A percentile compares a stretch with the other conserved stretches of the same genome.
These are phyloP conservation scores for Hypomontagnella monticulosa DNA, from an alignment of 495 filamentous ascomycete genomes.

Conservation along the genomic window DNA sequence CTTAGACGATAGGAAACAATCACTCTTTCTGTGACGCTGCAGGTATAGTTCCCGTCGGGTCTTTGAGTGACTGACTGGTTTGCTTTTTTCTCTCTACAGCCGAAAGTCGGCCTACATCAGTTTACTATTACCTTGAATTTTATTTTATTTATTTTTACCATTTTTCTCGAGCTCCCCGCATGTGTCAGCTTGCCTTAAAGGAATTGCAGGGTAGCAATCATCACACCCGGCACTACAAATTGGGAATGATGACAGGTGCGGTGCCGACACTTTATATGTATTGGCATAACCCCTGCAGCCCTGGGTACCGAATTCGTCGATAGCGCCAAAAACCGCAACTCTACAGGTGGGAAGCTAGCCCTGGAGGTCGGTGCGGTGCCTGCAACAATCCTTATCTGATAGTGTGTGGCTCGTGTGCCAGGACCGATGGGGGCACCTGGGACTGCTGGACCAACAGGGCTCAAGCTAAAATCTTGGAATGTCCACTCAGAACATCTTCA, in stretches of 20 bases:
- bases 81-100: slow-evolving; percentile 7
- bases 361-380: slow-evolving; percentile 7
- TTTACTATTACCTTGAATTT: slow-evolving; percentile 1
- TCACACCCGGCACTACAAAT: slow-evolving; percentile 6
- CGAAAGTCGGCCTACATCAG: slow-evolving; percentile 25
- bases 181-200: slow-evolving; percentile 11
- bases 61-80: neutral
- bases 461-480: neutral
- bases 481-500: slow-evolving; percentile 8
- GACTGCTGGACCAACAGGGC: too few species aligned
- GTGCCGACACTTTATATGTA: slow-evolving; percentile 18
- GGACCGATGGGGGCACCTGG: neutral
- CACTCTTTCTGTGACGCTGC: too few species aligned
- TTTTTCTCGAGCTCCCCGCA: slow-evolving; percentile 1
- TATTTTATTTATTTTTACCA: neutral
- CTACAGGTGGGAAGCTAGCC: too few species aligned
- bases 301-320: neutral
- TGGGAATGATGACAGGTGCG: slow-evolving; percentile 24
- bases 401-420: slow-evolving; percentile 17
- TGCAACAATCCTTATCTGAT: slow-evolving; percentile 32
- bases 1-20: too few species aligned
- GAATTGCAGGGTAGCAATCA: slow-evolving; percentile 5
- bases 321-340: neutral
- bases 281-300: slow-evolving; percentile 23
- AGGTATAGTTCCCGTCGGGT: neutral